Base-by-base conservation (phyloP, 441 rosid species). In the Mallotus japonicus region DNA sequence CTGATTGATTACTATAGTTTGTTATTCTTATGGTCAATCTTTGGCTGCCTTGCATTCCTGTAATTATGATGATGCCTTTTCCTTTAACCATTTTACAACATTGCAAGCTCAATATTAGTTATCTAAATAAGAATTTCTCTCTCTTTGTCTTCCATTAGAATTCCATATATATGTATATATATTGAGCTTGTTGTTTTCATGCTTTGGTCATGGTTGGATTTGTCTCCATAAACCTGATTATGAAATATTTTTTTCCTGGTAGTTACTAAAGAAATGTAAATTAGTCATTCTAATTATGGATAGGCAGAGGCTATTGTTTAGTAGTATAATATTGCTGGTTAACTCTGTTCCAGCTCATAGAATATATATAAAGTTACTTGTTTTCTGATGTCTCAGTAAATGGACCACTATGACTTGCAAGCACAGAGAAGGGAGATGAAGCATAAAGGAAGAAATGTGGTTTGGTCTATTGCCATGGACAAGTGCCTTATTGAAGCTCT, bases 391-490 rank as follows among this genome's bases (percentile, higher is more conserved):
- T 49, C n/a, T 70, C 80, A 90, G 90, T 87, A 71, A 68, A 89
- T 92, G 97, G 87, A 89, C 68, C 91, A 86, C 47, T 85, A 84
- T 78, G 88, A 86, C 49, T 73, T 86, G 77, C 88, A 79, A 65
- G 86, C 82, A 46, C 86, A 83, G 72, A 87, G 92, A 80, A 82
- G 86, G 79, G 90, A 87, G 75, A 83, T 88, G 89, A 92, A 90
- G 83, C 92, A 92, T 76, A 92, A 84, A 76, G 97, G 97, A 70
- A 92, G 97, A 74, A 92, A 92, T 80, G 97, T 92, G 60, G 91
- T 92, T 5, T 92, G 97, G 97, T 90, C 97, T 5, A 78, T 88
- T 69, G 97, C 91, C 61, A 92, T 90, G 97, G 97, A 92, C 84
- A 92, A 89, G 82, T 92, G 96, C 75, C 81, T 92, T 49, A 92